Evolutionary conservation across 2,329 filamentous ascomycete genomes (phyloP), one percentile per base, ranked within the genome.

Genomic region (Pestalotiopsis sp.): DNA sequence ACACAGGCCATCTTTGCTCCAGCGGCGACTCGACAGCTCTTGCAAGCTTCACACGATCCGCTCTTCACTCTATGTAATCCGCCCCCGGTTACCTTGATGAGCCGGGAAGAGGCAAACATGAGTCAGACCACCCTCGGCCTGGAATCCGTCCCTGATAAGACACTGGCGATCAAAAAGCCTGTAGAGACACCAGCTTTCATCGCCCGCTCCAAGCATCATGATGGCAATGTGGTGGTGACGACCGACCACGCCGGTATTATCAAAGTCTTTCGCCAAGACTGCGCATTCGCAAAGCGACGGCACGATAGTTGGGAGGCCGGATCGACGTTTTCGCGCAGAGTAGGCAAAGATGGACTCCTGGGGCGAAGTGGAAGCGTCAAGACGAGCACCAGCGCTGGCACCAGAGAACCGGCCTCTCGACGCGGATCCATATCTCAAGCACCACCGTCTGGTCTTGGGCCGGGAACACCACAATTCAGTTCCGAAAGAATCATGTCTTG

Each of bases 21-120:
- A 0, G 88, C 88, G 0, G 90, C 89, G 74, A 94, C 94, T 12
- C 89, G 93, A 68, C 91, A 93, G 75, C 84, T 96, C 2, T 86
- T 99, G 0, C 91, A 92, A 64, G 87, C 88, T 14, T 97, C 94
- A 0, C 93, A 93, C 67, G 95, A 99, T 77, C 95, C 96, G 1
- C 88, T 99, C n/a, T 99, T 94, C 78, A 95, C 98, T 74, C 86
- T 98, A 1, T 98, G 96, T 84, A 98, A 98, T 74, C 96, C 96
- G 4, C 96, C 95, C 0, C 94, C 95, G 0, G 90, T 98, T 17
- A 95, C 90, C 6, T 84, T 98, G 20, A 85, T 95, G 70, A 94
- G 92, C 72, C 87, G 91, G 31, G 89, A 91, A 23, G 93, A 96
- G 74, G 81, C 80, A 38, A 81, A 80, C 1, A 76, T 77, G 7